These are phyloP conservation scores for Xylogone sp. DNA, from an alignment of 2,329 filamentous ascomycete species.

Conservation along the genomic window DNA sequence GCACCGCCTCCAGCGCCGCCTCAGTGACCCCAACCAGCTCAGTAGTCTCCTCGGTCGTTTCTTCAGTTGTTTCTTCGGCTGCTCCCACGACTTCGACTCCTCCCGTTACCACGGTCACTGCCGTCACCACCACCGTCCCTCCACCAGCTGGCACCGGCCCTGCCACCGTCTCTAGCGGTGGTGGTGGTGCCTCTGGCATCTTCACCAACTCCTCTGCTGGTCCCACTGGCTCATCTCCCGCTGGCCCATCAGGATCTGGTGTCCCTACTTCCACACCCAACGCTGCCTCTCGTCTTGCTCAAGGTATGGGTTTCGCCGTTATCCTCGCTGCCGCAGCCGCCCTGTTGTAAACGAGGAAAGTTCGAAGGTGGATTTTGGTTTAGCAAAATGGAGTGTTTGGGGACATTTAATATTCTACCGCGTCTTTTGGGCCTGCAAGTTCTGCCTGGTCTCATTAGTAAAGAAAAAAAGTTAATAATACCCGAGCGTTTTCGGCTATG, in stretches of 20 bases:
- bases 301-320: conserved; percentile 2
- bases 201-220: not conserved
- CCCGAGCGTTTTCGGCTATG: not conserved
- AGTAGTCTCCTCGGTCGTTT: not conserved
- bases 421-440: too few relatives aligned
- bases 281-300: not conserved
- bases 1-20: not conserved
- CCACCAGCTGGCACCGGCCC: not conserved
- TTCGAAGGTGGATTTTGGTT: not conserved
- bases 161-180: not conserved
- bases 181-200: not conserved
- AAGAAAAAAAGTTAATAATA: not conserved
- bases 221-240: too few relatives aligned
- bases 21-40: not conserved
- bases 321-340: conserved; percentile 6
- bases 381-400: not conserved
- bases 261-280: too few relatives aligned
- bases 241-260: too few relatives aligned
- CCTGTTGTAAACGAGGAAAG: conserved; percentile 9
- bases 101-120: not conserved
- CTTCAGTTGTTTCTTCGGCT: too few relatives aligned
- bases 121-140: not conserved
- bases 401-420: too few relatives aligned
- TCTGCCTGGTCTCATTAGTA: not conserved
- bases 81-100: not conserved